Base-by-base conservation (phyloP, 1,284 basidiomycete genomes). In the Apiotrichum gamsii region DNA sequence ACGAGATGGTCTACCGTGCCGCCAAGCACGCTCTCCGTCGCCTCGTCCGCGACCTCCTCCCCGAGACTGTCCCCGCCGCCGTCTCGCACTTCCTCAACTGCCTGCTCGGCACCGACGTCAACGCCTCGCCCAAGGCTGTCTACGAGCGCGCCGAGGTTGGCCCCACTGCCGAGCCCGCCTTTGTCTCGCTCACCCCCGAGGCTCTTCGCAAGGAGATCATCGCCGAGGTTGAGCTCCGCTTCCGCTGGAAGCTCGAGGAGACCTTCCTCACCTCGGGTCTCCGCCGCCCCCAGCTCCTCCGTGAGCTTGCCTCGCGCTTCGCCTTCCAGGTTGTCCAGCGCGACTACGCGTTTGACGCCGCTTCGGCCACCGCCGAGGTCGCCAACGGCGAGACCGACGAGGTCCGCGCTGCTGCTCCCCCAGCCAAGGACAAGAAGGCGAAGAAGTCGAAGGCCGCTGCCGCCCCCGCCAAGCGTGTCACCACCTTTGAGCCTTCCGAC, bases 1-100 rank as follows among this genome's bases (percentile, higher is more conserved):
- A 76, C 53, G 78, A 80, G 65, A 80, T 80, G 78, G 73, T 79
- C 32, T 68, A 76, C 62, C 74, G 79, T 51, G 75, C 74, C 15
- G 64, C 70, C 60, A 80, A 80, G 70, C 77, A 77, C 59, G 61
- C 77, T 42, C 69, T 80, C 19, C 75, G 76, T 42, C 46, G 59
- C 8, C 64, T 76, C 37, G 56, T 77, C 28, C 57, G 61, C 38
- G 64, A 60, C 25, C 64, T 72, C 25, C 59, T 63, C 14, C 59
- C 69, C 16, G 70, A 73, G 54, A 72, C 75, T 50, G 62, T 69
- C 39, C 62, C 73, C 4, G 59, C 51, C 43, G 67, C 73, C 43
- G 61, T 77, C 45, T 74, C 78, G 14, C 79, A 80, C 69, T 78
- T 79, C 73, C 71, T 78, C 65, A 80, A 80, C 71, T 80, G 78